Evolutionary conservation across 257 asterid species (phyloP).

Genomic region (Solanum peruvianum): DNA sequence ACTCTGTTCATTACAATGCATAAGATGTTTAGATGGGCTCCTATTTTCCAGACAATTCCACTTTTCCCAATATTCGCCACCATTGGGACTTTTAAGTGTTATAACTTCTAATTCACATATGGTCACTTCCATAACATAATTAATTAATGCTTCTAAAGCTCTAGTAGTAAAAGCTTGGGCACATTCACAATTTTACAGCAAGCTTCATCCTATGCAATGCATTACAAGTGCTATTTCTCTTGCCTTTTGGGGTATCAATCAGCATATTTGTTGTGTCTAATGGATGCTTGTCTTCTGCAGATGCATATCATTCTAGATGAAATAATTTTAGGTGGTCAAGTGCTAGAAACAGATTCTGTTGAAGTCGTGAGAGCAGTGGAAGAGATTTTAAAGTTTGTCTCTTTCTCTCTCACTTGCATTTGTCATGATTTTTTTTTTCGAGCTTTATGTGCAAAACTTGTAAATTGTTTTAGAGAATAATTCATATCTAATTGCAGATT

Average conservation of each 20-base stretch:
- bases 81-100: background rate
- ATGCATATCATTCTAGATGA: constrained; percentile 23
- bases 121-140: background rate
- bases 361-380: constrained; percentile 19
- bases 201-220: background rate
- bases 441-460: background rate
- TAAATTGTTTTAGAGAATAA: background rate
- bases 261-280: background rate
- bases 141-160: background rate
- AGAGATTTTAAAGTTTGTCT: constrained; percentile 11
- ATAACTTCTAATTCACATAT: background rate
- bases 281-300: constrained; percentile 4
- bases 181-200: background rate
- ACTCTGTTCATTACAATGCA: background rate
- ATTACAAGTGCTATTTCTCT: background rate
- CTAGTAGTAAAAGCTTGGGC: background rate
- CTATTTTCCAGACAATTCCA: background rate
- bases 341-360: constrained; percentile 16
- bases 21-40: background rate
- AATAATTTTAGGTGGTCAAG: constrained; percentile 27
- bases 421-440: background rate
- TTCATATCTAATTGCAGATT: constrained; percentile 5
- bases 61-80: background rate
- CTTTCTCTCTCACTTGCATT: background rate
- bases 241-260: background rate